A percentile compares a stretch with the other conserved stretches of the same genome.
Conservation (phyloP, 441 rosid species). For the Euphorbia celastroides region DNA sequence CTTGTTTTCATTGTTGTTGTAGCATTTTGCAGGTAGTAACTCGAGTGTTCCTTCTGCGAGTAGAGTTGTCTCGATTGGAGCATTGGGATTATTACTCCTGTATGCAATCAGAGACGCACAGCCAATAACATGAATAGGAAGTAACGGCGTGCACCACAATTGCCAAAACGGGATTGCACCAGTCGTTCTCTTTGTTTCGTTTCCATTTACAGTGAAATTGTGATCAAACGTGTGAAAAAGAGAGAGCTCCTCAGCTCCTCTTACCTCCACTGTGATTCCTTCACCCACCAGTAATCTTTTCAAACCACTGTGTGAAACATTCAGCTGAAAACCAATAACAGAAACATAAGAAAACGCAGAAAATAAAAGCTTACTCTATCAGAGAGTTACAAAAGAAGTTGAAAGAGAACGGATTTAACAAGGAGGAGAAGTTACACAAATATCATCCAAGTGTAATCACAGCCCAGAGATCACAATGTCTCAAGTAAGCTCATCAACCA, state of each 20-base stretch:
- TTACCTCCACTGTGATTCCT: conserved; percentile 57
- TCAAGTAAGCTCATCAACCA: background rate
- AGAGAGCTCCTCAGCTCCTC: conserved; percentile 49
- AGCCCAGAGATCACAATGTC: background rate
- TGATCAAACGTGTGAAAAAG: conserved; percentile 35
- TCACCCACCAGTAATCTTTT: conserved; percentile 59
- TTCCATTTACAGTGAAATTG: conserved; percentile 24
- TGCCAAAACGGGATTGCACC: conserved; percentile 28
- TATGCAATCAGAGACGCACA: conserved; percentile 55
- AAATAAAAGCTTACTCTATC: background rate
- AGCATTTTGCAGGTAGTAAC: conserved; percentile 59
- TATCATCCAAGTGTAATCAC: background rate
- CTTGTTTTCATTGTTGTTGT: conserved; percentile 25
- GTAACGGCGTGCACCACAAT: conserved; percentile 38
- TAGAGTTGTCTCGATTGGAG: conserved; percentile 34
- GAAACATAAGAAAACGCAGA: conserved; percentile 11
- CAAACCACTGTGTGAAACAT: conserved; percentile 38
- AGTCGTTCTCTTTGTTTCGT: conserved; percentile 15
- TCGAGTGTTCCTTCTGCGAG: conserved; percentile 38
- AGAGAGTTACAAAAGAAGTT: background rate
- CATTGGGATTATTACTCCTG: conserved; percentile 35
- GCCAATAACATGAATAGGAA: conserved; percentile 51
- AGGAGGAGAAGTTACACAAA: background rate
- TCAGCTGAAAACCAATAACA: conserved; percentile 39
- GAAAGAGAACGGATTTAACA: background rate